These are phyloP conservation scores for Adansonia madagascariensis DNA, from an alignment of 441 rosid species.

Conservation along the genomic window DNA sequence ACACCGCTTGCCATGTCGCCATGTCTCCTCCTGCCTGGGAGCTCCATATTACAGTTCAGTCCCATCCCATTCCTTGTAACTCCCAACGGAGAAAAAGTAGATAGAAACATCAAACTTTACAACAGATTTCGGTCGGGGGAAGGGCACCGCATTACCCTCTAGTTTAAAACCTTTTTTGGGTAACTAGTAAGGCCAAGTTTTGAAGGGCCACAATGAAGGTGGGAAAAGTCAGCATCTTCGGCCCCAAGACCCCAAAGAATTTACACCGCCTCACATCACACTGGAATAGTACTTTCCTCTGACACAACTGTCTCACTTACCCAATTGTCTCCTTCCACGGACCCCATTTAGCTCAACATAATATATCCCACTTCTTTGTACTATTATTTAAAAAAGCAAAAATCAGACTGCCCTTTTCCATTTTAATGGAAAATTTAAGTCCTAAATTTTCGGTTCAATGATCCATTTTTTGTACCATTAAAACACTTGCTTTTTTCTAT, in stretches of 20 bases:
- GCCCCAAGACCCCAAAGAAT: slow-evolving; percentile 28
- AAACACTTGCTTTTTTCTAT: too few species aligned
- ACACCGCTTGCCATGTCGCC: too few species aligned
- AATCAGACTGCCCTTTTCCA: neutral
- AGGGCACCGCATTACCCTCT: slow-evolving; percentile 14
- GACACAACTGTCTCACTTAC: neutral
- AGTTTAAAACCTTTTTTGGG: neutral
- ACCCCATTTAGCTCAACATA: neutral
- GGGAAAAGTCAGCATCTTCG: slow-evolving; percentile 29
- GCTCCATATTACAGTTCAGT: too few species aligned
- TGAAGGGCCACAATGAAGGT: neutral
- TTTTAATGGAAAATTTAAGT: neutral
- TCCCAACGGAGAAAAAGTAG: neutral
- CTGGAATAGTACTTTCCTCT: neutral
- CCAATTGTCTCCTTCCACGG: slow-evolving; percentile 12
- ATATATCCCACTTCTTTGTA: neutral
- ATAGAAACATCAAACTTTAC: slow-evolving; percentile 8
- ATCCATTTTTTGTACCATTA: too few species aligned
- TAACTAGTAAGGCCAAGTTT: neutral
- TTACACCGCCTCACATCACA: neutral
- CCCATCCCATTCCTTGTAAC: neutral
- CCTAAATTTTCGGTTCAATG: too few species aligned
- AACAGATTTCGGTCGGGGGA: slow-evolving; percentile 23
- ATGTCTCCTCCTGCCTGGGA: too few species aligned
- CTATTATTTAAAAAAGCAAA: too few species aligned